These are phyloP conservation scores for Populus deltoides DNA, from an alignment of 345 rosid species.

Conservation along the genomic window DNA sequence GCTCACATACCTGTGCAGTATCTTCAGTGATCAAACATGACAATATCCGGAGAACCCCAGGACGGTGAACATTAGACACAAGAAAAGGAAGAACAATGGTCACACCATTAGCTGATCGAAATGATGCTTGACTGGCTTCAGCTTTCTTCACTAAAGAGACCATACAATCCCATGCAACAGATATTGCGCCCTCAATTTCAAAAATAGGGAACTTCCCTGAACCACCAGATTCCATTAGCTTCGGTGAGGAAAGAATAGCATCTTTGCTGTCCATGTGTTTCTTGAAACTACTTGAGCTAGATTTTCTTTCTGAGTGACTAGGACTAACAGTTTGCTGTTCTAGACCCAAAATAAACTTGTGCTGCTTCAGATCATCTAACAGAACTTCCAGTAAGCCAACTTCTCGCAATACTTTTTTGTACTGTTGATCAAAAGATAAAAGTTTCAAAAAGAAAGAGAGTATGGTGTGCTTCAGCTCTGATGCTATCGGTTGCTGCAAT, in stretches of 20 bases:
- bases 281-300: conserved; percentile 77
- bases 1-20: conserved; percentile 57
- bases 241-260: conserved; percentile 87
- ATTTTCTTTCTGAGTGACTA: conserved; percentile 56
- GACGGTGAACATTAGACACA: conserved; percentile 75
- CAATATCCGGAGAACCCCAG: conserved; percentile 81
- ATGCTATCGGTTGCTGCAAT: conserved; percentile 88
- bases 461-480: conserved; percentile 85
- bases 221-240: conserved; percentile 78
- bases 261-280: conserved; percentile 80
- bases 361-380: conserved; percentile 92
- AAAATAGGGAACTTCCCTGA: conserved; percentile 77
- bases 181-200: conserved; percentile 73
- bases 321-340: conserved; percentile 46
- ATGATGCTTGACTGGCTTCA: conserved; percentile 82
- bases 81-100: conserved; percentile 80
- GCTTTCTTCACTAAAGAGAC: conserved; percentile 89
- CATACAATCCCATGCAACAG: conserved; percentile 95
- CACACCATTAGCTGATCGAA: conserved; percentile 88
- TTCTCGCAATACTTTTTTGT: conserved; percentile 94
- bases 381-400: conserved; percentile 96
- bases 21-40: conserved; percentile 98
- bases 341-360: conserved; percentile 77
- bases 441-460: conserved; percentile 95
- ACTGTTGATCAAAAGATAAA: conserved; percentile 95